phyloP scores from a whole-genome alignment of 768 basidiomycete genomes.

The Gyrodon lividus region DNA sequence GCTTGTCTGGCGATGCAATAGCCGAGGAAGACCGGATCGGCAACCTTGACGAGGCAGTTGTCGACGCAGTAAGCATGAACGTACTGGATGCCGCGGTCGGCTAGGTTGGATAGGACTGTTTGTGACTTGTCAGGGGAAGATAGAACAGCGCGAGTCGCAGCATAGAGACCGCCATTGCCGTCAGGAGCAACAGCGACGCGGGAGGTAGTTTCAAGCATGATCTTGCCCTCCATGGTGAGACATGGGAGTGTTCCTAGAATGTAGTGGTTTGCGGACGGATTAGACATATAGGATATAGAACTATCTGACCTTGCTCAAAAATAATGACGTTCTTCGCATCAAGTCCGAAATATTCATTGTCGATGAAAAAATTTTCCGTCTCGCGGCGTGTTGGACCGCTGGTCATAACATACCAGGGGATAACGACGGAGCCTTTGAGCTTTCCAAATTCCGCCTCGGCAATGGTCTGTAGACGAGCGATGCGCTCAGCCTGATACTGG shows the following conservation, averaged over 20 bases:
- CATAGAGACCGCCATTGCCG: slow-evolving; percentile 97
- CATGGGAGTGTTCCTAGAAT: slow-evolving; percentile 88
- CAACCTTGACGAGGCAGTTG: slow-evolving; percentile 97
- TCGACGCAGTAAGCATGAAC: slow-evolving; percentile 97
- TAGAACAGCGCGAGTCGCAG: slow-evolving; percentile 81
- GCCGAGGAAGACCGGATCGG: slow-evolving; percentile 96
- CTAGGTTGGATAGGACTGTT: slow-evolving; percentile 84
- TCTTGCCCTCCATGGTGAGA: slow-evolving; percentile 90
- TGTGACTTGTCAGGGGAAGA: slow-evolving; percentile 53
- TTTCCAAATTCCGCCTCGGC: slow-evolving; percentile 59
- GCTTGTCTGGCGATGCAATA: slow-evolving; percentile 87
- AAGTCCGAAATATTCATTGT: slow-evolving; percentile 81
- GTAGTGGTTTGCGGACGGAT: slow-evolving; percentile 1
- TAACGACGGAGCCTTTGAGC: slow-evolving; percentile 58
- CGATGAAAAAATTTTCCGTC: slow-evolving; percentile 82
- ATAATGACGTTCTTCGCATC: slow-evolving; percentile 77
- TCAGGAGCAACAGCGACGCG: slow-evolving; percentile 94
- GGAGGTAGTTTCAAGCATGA: slow-evolving; percentile 77
- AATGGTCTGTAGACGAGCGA: slow-evolving; percentile 75
- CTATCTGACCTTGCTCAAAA: slow-evolving; percentile 87
- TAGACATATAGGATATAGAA: slow-evolving; percentile 1
- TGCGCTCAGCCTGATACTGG: slow-evolving; percentile 97
- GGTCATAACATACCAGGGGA: slow-evolving; percentile 99
- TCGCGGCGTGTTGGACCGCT: slow-evolving; percentile 90
- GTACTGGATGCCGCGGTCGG: slow-evolving; percentile 73